Base-by-base conservation (phyloP, 805 yeast species). In the Candida bentonensis region DNA sequence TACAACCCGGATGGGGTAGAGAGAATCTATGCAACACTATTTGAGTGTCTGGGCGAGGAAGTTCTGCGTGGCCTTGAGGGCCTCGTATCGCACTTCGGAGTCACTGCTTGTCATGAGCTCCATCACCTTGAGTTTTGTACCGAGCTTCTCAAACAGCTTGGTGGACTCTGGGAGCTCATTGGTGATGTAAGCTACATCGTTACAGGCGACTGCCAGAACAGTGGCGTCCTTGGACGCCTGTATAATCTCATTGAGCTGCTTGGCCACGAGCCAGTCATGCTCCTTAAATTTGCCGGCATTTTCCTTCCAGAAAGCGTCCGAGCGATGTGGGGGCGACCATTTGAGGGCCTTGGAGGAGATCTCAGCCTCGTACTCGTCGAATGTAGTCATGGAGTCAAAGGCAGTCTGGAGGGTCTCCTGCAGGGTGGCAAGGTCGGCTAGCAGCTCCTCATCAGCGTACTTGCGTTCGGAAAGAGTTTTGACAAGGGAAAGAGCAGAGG, bases 241-340 rank as follows among this genome's bases (percentile, higher is more conserved):
- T 33, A 61, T 46, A 20, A 65, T 50, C 27, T 49, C 64, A 42
- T 82, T 63, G 50, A 92, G 68, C 53, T 72, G 69, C 60, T 74
- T 78, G 51, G 85, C 74, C 33, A 81, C 62, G 56, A 78, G 79
- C 77, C 82, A 89, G 60, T 81, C 76, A 46, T 78, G 73, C 40
- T 79, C 83, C 62, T 81, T 83, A 69, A 92, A 92, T 51, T 74
- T 72, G 42, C 63, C 70, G 26, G 80, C 69, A 59, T 92, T 87
- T 49, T 86, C 92, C 48, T 78, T 70, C 95, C 97, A 92, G 62
- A 92, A 92, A 44, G 84, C 86, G 43, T 75, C 77, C 42, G 85
- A 82, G 55, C 78, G 76, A 65, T 92, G 98, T 21, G 95, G 87
- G 44, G 98, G 97, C 2, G 94, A 80, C 82, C 95, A 85, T 50